Evolutionary conservation across 495 filamentous ascomycete species (phyloP).

Genomic region (Hypoxylon cercidicola): DNA sequence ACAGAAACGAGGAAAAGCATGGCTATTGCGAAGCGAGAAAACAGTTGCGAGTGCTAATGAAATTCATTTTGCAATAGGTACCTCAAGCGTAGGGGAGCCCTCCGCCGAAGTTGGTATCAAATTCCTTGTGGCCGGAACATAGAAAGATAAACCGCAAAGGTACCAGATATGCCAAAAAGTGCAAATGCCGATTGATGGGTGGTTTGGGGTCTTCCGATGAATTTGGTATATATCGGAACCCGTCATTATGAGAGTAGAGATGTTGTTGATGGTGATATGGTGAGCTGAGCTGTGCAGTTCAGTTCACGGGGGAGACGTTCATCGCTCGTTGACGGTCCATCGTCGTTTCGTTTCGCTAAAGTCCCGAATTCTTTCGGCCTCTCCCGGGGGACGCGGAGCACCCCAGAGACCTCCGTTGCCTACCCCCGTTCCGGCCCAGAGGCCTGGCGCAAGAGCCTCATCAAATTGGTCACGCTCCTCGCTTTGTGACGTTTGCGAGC

Average conservation of each 20-base stretch:
- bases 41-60: not conserved
- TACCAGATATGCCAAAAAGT: too few relatives aligned
- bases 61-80: not conserved
- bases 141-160: too few relatives aligned
- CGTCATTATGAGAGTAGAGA: not conserved
- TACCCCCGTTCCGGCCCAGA: conserved; percentile 30
- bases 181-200: not conserved
- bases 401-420: conserved; percentile 54
- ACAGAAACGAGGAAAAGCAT: not conserved
- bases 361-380: conserved; percentile 51
- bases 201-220: not conserved
- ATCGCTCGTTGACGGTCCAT: conserved; percentile 59
- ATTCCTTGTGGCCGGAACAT: too few relatives aligned
- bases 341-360: conserved; percentile 53
- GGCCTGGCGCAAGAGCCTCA: conserved; percentile 23
- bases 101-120: too few relatives aligned
- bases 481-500: conserved; percentile 21
- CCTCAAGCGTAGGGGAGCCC: not conserved
- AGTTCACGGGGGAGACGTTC: not conserved
- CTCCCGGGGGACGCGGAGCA: conserved; percentile 46
- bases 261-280: not conserved
- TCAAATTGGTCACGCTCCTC: conserved; percentile 44
- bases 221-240: not conserved
- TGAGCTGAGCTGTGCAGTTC: not conserved
- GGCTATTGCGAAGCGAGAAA: not conserved